Conservation (phyloP, 495 filamentous ascomycete genomes). For the Recurvomyces mirabilis region DNA sequence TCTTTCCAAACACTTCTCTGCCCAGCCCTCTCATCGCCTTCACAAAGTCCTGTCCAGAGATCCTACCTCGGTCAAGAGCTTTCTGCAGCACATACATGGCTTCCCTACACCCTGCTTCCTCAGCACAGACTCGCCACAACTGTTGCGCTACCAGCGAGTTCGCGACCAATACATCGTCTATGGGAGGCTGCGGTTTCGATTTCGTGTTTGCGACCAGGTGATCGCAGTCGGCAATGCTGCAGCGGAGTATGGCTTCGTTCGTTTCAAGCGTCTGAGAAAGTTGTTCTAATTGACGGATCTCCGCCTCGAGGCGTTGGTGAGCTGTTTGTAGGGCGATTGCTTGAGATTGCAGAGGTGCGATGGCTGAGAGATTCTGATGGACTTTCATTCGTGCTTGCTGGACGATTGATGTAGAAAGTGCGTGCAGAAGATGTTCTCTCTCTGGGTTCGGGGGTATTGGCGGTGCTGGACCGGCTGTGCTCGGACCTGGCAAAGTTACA, state of each 20-base stretch:
- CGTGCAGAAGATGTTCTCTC: slow-evolving; percentile 76
- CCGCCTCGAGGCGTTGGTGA: slow-evolving; percentile 52
- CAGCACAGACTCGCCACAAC: slow-evolving; percentile 75
- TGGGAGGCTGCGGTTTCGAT: slow-evolving; percentile 43
- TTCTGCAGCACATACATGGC: slow-evolving; percentile 74
- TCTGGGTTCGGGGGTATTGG: slow-evolving; percentile 94
- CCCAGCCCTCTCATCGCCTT: slow-evolving; percentile 72
- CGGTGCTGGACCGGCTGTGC: slow-evolving; percentile 45
- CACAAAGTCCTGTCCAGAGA: slow-evolving; percentile 72
- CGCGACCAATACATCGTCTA: slow-evolving; percentile 88
- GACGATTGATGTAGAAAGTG: slow-evolving; percentile 58
- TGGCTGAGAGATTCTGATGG: slow-evolving; percentile 54
- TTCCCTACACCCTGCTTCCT: slow-evolving; percentile 74
- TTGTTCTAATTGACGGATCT: slow-evolving; percentile 56
- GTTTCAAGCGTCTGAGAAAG: slow-evolving; percentile 57
- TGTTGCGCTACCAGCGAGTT: slow-evolving; percentile 87
- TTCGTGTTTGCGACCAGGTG: slow-evolving; percentile 57
- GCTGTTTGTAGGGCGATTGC: slow-evolving; percentile 62
- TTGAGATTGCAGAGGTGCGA: slow-evolving; percentile 67
- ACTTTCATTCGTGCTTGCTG: slow-evolving; percentile 53
- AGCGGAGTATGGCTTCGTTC: slow-evolving; percentile 68
- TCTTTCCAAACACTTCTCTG: slow-evolving; percentile 82
- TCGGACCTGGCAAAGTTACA: slow-evolving; percentile 43
- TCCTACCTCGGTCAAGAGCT: slow-evolving; percentile 69
- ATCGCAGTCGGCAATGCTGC: slow-evolving; percentile 68